Percentiles rank a stretch among this genome's conserved stretches.
These are phyloP conservation scores for Epichloe sibirici DNA, from an alignment of 2,329 filamentous ascomycete genomes.

Conservation along the genomic window DNA sequence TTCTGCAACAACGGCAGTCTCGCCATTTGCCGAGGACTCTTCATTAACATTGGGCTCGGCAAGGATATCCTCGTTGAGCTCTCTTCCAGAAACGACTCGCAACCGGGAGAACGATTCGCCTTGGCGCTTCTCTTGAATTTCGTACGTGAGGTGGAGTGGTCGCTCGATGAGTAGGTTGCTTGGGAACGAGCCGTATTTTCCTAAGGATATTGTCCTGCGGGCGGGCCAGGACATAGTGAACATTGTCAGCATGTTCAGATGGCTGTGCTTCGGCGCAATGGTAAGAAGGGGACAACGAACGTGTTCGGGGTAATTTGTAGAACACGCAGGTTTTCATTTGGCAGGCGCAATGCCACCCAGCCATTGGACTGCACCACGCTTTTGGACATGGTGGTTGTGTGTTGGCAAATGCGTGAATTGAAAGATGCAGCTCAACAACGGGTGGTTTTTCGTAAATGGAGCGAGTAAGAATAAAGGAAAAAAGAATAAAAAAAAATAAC, in stretches of 20 bases:
- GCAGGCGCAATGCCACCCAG: conserved; percentile 48
- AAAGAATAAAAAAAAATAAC: conserved; percentile 7
- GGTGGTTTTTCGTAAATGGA: neutral
- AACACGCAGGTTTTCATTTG: conserved; percentile 44
- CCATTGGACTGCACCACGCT: conserved; percentile 37
- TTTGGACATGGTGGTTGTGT: conserved; percentile 14
- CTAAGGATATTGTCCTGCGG: conserved; percentile 67
- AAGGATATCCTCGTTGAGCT: conserved; percentile 73
- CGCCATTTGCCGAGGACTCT: conserved; percentile 29
- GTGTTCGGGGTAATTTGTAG: conserved; percentile 49
- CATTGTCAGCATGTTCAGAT: conserved; percentile 12
- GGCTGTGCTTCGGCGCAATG: neutral
- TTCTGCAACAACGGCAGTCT: conserved; percentile 23
- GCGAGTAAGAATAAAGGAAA: neutral
- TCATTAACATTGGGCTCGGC: conserved; percentile 26
- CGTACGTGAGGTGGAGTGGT: conserved; percentile 84
- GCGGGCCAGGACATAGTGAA: neutral
- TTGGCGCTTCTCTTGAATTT: conserved; percentile 61
- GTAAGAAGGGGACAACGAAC: conserved; percentile 24
- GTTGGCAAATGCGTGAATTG: neutral
- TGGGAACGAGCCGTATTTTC: conserved; percentile 86
- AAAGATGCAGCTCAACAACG: neutral
- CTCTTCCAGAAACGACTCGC: conserved; percentile 65
- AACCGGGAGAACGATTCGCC: conserved; percentile 55
- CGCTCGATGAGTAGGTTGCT: conserved; percentile 84